Conservation (phyloP, 345 rosid species). For the Punica granatum region DNA sequence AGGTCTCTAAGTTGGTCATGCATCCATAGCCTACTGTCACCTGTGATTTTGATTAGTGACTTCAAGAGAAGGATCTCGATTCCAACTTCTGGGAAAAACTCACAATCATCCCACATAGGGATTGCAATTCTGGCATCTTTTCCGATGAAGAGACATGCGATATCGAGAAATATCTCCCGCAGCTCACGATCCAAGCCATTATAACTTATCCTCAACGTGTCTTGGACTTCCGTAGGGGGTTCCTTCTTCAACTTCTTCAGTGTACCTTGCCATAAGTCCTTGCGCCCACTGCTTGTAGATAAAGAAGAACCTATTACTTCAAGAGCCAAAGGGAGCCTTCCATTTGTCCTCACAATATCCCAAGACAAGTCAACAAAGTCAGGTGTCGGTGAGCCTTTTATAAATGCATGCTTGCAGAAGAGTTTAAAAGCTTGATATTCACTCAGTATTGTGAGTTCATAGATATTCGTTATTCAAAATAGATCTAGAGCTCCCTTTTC, state of each 20-base stretch:
- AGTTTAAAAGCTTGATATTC: background rate
- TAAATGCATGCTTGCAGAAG: conserved; percentile 13
- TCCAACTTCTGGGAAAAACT: background rate
- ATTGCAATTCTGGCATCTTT: background rate
- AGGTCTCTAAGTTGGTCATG: background rate
- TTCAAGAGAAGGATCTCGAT: background rate
- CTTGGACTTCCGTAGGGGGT: background rate
- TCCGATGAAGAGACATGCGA: background rate
- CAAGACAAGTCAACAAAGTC: background rate
- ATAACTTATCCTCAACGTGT: conserved; percentile 1
- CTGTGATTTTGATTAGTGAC: background rate
- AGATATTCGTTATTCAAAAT: accelerated
- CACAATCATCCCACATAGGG: background rate
- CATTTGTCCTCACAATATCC: background rate
- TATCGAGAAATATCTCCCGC: conserved; percentile 15
- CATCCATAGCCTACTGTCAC: conserved; percentile 4
- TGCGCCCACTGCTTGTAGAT: background rate
- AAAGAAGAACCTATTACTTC: conserved; percentile 9
- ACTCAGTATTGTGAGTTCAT: background rate
- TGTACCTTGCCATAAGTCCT: background rate
- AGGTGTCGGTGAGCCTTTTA: background rate
- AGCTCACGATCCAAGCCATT: background rate
- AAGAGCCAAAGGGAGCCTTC: conserved; percentile 16
- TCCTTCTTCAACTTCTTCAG: background rate
- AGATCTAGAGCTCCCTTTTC: background rate